Evolutionary conservation across 106 monocot species (phyloP).

Genomic region (Apostasia shenzhenica): DNA sequence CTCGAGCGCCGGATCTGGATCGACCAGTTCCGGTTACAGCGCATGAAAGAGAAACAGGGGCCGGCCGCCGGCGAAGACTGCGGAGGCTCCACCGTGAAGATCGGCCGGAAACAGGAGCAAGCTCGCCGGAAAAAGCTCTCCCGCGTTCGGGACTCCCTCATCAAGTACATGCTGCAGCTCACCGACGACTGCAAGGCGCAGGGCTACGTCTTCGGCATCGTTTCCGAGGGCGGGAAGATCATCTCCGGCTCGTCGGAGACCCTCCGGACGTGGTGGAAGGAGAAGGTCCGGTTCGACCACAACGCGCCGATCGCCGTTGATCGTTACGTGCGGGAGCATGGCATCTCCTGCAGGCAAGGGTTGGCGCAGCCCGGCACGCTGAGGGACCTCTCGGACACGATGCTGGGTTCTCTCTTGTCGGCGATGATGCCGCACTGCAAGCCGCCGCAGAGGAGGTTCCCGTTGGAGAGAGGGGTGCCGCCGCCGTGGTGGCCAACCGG

Average conservation of each 20-base stretch:
- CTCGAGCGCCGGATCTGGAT: constrained; percentile 6
- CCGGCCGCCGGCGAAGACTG: not conserved
- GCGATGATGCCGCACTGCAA: constrained; percentile 15
- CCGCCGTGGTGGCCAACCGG: constrained; percentile 20
- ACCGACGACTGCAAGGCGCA: constrained; percentile 8
- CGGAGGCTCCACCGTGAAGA: not conserved
- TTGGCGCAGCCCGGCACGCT: not conserved
- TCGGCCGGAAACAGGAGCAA: not conserved
- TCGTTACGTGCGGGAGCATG: not conserved
- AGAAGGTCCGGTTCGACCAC: constrained; percentile 6
- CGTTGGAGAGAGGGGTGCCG: constrained; percentile 2
- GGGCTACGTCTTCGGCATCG: constrained; percentile 15
- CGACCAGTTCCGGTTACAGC: constrained; percentile 1
- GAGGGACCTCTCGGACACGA: constrained; percentile 11
- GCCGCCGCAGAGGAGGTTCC: constrained; percentile 13
- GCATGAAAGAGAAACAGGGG: not conserved
- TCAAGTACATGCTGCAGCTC: constrained; percentile 4
- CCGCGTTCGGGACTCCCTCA: not conserved
- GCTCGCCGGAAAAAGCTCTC: not conserved
- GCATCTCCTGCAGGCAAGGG: not conserved
- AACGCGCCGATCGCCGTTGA: not conserved
- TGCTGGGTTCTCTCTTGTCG: constrained; percentile 9
- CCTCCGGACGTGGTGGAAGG: constrained; percentile 12
- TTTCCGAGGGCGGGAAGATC: constrained; percentile 1
- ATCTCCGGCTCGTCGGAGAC: constrained; percentile 7